Evolutionary conservation across 768 basidiomycete species (phyloP).

Genomic region (Hirschioporus abietinus): DNA sequence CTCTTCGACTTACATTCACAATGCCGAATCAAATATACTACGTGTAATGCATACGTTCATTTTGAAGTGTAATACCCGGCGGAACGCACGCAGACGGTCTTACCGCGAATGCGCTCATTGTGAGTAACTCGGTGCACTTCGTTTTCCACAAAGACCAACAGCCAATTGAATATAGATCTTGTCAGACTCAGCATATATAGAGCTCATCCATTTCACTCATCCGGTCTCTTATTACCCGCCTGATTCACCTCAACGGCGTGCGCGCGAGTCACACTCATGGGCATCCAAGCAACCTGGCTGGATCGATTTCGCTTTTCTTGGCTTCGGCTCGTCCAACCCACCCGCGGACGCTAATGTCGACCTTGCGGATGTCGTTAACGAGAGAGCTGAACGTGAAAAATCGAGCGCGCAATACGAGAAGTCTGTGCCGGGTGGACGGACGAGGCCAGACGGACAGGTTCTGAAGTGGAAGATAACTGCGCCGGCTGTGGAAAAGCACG

Average conservation of each 20-base stretch:
- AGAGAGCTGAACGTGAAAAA: conserved; percentile 35
- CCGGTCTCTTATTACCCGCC: conserved; percentile 49
- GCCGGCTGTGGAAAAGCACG: conserved; percentile 21
- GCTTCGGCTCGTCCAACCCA: conserved; percentile 34
- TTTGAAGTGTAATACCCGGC: conserved; percentile 56
- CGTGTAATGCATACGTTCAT: background rate
- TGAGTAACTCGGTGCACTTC: conserved; percentile 22
- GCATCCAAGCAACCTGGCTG: conserved; percentile 50
- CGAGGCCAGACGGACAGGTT: conserved; percentile 46
- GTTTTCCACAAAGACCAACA: background rate
- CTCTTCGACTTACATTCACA: too few relatives aligned
- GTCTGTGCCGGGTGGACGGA: conserved; percentile 51
- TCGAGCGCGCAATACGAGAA: conserved; percentile 35
- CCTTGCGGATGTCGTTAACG: conserved; percentile 52
- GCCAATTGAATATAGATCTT: conserved; percentile 34
- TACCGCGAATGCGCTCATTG: conserved; percentile 62
- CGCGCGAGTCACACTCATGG: conserved; percentile 49
- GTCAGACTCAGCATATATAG: conserved; percentile 56
- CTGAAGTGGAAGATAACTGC: conserved; percentile 55
- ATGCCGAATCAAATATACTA: background rate
- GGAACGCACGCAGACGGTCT: conserved; percentile 61
- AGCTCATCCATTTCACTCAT: conserved; percentile 63
- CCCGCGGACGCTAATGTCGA: conserved; percentile 14
- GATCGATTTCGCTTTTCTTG: conserved; percentile 64
- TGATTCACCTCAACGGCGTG: conserved; percentile 36